These are phyloP conservation scores for Termitomyces bulborhizus DNA, from an alignment of 768 basidiomycete genomes.

Conservation along the genomic window DNA sequence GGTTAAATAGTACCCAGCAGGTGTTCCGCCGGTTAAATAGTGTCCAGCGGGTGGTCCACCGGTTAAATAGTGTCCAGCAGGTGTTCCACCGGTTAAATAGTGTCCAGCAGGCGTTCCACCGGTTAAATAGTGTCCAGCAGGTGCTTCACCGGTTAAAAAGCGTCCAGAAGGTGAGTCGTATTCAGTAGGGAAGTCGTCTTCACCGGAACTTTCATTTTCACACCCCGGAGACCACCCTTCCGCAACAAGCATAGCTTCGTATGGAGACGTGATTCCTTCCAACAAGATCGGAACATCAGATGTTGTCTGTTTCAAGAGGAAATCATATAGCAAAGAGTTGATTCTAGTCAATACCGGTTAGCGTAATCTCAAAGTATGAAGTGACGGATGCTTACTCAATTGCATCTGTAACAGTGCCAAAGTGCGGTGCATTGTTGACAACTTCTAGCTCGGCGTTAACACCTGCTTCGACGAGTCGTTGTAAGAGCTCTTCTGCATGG, in stretches of 20 bases:
- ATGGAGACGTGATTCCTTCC: constrained; percentile 22
- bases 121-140: no score
- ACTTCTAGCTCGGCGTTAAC: constrained; percentile 20
- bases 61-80: background rate
- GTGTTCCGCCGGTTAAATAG: background rate
- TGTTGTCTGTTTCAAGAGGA: constrained; percentile 20
- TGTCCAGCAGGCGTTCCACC: no score
- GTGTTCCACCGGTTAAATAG: no score
- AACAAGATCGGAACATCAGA: constrained; percentile 18
- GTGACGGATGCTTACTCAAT: constrained; percentile 17
- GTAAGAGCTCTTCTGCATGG: constrained; percentile 19
- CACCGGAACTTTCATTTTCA: constrained; percentile 16
- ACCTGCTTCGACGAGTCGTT: constrained; percentile 19
- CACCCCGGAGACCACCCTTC: constrained; percentile 16
- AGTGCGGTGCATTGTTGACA: constrained; percentile 28
- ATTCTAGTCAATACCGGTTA: constrained; percentile 15
- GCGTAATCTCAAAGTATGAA: background rate
- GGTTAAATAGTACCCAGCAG: constrained; percentile 14
- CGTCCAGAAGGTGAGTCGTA: no score
- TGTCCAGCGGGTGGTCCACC: constrained; percentile 22
- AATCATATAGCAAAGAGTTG: constrained; percentile 23
- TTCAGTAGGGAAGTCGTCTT: constrained; percentile 7
- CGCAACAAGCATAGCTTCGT: constrained; percentile 18
- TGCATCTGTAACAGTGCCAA: constrained; percentile 28
- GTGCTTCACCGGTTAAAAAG: no score